These are phyloP conservation scores for Camillea tinctor DNA, from an alignment of 2,329 filamentous ascomycete species.

Conservation along the genomic window DNA sequence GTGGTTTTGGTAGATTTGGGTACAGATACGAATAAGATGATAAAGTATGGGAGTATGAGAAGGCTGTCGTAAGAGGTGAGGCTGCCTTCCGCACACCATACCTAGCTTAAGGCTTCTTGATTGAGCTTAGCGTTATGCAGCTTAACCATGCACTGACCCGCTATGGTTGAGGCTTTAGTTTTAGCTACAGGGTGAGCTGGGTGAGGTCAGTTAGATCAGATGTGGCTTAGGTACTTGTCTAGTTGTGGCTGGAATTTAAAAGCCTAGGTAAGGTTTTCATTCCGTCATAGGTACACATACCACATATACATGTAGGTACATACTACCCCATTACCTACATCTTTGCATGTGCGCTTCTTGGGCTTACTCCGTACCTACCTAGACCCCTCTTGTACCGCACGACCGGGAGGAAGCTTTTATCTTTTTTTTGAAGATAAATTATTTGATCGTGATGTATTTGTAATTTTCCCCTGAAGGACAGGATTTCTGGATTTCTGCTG, in stretches of 20 bases:
- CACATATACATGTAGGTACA: background rate
- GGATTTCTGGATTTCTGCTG: background rate
- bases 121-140: slow-evolving; percentile 21
- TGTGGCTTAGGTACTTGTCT: slow-evolving; percentile 7
- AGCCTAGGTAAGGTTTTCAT: background rate
- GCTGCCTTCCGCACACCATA: slow-evolving; percentile 28
- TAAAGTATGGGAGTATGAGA: too few species aligned
- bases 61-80: slow-evolving; percentile 32
- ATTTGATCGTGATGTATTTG: background rate
- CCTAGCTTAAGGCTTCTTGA: slow-evolving; percentile 23
- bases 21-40: background rate
- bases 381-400: too few species aligned
- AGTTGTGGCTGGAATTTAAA: background rate
- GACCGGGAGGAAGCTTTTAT: too few species aligned
- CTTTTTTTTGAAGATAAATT: background rate
- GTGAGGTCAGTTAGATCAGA: slow-evolving; percentile 3
- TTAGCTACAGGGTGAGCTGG: too few species aligned
- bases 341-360: background rate
- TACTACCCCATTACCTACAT: too few species aligned
- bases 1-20: slow-evolving; percentile 13
- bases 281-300: background rate
- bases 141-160: slow-evolving; percentile 8
- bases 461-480: background rate
- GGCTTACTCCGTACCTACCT: too few species aligned
- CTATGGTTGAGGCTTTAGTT: slow-evolving; percentile 7